These are phyloP conservation scores for Gaeumannomyces sp. DNA, from an alignment of 2,329 filamentous ascomycete genomes.

Conservation along the genomic window DNA sequence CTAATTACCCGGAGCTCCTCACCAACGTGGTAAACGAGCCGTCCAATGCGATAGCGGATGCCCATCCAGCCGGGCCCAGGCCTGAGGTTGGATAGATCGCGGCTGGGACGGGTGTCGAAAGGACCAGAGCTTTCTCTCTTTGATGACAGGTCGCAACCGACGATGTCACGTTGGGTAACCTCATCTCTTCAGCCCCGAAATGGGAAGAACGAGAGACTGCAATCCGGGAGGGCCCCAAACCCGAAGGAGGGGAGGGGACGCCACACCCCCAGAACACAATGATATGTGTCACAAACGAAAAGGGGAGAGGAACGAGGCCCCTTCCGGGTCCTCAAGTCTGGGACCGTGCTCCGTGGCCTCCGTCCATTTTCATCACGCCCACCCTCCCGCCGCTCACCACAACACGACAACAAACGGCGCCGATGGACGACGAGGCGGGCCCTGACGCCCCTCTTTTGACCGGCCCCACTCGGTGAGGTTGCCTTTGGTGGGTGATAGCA, in stretches of 20 bases:
- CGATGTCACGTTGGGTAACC: not conserved
- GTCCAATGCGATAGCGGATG: not conserved
- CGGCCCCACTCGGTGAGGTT: slow-evolving; percentile 4
- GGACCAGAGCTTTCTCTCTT: not conserved
- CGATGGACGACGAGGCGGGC: not conserved
- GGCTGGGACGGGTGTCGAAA: not conserved
- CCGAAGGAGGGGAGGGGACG: too few species aligned
- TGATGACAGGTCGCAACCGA: not conserved
- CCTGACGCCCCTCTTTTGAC: not conserved
- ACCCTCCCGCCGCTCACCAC: not conserved
- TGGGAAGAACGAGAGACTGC: not conserved
- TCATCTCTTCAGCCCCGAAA: not conserved
- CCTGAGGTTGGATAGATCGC: not conserved
- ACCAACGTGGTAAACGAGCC: not conserved
- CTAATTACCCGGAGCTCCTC: not conserved
- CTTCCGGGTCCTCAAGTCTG: not conserved
- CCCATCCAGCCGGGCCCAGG: not conserved
- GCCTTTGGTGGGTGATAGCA: not conserved
- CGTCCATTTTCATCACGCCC: not conserved
- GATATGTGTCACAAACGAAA: not conserved
- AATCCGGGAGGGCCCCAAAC: not conserved
- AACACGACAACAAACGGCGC: not conserved
- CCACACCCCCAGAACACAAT: not conserved
- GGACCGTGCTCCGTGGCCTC: not conserved
- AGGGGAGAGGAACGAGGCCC: not conserved